Conservation (phyloP, 1,139 yeast species). For the Fermentozyma sake region DNA sequence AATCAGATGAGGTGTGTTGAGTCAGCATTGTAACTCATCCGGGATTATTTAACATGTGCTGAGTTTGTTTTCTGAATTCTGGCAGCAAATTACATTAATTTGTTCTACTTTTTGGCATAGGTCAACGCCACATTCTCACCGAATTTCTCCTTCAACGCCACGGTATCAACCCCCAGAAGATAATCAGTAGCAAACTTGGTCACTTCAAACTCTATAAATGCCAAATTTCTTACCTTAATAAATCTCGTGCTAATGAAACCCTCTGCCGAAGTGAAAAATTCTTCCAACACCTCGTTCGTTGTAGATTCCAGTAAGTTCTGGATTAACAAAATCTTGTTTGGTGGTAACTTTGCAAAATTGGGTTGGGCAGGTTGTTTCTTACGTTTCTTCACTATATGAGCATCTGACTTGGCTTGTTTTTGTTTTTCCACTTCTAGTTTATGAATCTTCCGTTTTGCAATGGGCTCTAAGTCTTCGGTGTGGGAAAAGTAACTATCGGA, state of each 20-base stretch:
- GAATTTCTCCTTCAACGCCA: slow-evolving; percentile 12
- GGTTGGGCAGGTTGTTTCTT: slow-evolving; percentile 16
- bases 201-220: slow-evolving; percentile 73
- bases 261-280: slow-evolving; percentile 41
- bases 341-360: slow-evolving; percentile 46
- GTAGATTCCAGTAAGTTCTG: slow-evolving; percentile 53
- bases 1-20: background rate
- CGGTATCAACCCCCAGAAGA: slow-evolving; percentile 12
- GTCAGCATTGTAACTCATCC: background rate
- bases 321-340: slow-evolving; percentile 65
- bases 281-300: slow-evolving; percentile 37
- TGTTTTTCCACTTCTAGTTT: slow-evolving; percentile 6
- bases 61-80: background rate
- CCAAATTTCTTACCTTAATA: slow-evolving; percentile 65
- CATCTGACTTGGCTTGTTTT: slow-evolving; percentile 14
- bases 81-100: no score
- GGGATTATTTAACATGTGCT: background rate
- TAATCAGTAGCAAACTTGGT: slow-evolving; percentile 32
- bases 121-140: slow-evolving; percentile 25
- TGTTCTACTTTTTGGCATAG: slow-evolving; percentile 29
- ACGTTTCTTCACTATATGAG: slow-evolving; percentile 10
- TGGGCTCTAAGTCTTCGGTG: slow-evolving; percentile 12
- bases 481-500: slow-evolving; percentile 37
- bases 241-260: slow-evolving; percentile 67
- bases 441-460: slow-evolving; percentile 11